Base-by-base conservation (phyloP, 495 filamentous ascomycete genomes). In the Penicillium canariense region DNA sequence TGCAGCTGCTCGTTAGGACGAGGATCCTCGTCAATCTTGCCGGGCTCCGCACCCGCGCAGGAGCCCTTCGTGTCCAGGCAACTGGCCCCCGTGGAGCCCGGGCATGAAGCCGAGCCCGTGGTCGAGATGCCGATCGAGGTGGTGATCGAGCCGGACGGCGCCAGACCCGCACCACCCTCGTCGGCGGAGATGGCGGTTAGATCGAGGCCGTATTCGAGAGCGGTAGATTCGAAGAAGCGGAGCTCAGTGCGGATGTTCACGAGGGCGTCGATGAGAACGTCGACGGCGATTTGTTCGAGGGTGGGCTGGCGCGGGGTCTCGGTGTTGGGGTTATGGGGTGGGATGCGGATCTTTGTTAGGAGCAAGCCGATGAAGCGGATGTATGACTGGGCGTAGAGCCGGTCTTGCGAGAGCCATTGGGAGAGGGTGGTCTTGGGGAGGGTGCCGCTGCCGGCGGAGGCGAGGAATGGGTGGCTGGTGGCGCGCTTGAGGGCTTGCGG, bases 371-470 rank as follows among this genome's bases (percentile, higher is more conserved):
- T 82, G 61, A 87, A 88, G 32, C 84, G 75, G 65, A 89, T 75
- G 65, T 87, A 89, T 45, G 82, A 81, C 55, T 89, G 86, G 18
- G 86, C 83, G 70, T 91, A 90, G 48, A 90, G 77, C 8, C 85
- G 73, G 72, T 92, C 88, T 69, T 90, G 87, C 20, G 85, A 79
- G 35, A 92, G 80, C 87, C 87, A 92, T 67, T 80, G 75, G 31
- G 81, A 77, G 11, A 91, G 78, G 0, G 72, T 65, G 1, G 69
- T 58, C 39, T 81, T 80, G 18, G 80, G 67, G 28, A 91, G 74
- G 4, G 73, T 79, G 50, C 87, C 87, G 46, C 75, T 69, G 23
- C 87, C 87, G 23, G 87, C 87, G 48, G 81, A 75, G 22, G 76
- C 73, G 50, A 92, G 83, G 74, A 92, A 92, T 1, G 81, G 79